phyloP scores from a whole-genome alignment of 257 asterid species.

The Penstemon eatonii region DNA sequence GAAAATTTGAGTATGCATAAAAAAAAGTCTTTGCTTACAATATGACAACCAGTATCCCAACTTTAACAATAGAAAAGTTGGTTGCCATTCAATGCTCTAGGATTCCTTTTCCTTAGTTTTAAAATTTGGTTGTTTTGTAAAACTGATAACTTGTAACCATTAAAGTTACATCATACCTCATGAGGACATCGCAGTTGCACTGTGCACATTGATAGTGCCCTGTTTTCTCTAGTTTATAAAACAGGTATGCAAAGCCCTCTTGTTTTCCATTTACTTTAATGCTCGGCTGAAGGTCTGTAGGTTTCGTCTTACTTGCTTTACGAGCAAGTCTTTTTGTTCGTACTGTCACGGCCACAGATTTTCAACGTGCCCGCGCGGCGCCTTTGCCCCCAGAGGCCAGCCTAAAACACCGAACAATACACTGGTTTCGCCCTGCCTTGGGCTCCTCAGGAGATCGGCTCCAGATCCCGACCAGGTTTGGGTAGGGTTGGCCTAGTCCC shows the following conservation, averaged over 20 bases:
- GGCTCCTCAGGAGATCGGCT: too few species aligned
- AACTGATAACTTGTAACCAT: neutral
- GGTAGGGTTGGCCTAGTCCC: too few species aligned
- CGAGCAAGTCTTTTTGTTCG: conserved; percentile 87
- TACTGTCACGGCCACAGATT: neutral
- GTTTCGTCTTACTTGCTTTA: conserved; percentile 51
- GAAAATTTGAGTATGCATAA: conserved; percentile 10
- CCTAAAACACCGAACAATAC: too few species aligned
- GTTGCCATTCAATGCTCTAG: conserved; percentile 13
- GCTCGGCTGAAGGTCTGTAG: conserved; percentile 46
- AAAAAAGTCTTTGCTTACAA: conserved; percentile 9
- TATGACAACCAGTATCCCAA: conserved; percentile 17
- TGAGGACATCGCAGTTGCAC: conserved; percentile 69
- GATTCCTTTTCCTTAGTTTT: conserved; percentile 12
- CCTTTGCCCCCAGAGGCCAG: too few species aligned
- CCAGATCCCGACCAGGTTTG: too few species aligned
- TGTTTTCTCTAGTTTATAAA: conserved; percentile 66
- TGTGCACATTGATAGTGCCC: conserved; percentile 68
- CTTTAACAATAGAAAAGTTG: neutral
- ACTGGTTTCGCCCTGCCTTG: too few species aligned
- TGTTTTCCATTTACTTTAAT: conserved; percentile 34
- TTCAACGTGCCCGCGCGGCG: too few species aligned
- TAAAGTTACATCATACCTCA: conserved; percentile 52
- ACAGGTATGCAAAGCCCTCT: conserved; percentile 77
- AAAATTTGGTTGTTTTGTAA: too few species aligned